These are phyloP conservation scores for Globisporangium okanoganense DNA, from an alignment of 352 stramenopile species.

Conservation along the genomic window DNA sequence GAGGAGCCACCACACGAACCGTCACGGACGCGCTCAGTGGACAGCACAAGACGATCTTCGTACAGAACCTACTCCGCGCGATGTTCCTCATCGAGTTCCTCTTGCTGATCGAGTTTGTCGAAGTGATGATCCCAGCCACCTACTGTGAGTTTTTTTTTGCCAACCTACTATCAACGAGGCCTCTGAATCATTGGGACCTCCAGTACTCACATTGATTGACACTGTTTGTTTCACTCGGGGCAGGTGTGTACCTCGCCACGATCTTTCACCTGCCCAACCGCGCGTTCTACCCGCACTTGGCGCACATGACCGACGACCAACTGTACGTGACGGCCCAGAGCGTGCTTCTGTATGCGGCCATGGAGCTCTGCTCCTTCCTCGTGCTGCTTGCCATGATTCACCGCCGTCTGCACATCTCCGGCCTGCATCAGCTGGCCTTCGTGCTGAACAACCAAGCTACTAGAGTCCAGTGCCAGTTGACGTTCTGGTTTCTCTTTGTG, in stretches of 20 bases:
- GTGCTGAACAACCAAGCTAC: slow-evolving; percentile 28
- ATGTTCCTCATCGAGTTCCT: slow-evolving; percentile 16
- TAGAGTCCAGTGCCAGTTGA: slow-evolving; percentile 35
- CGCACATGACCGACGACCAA: not conserved
- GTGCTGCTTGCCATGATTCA: not conserved
- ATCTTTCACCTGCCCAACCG: not conserved
- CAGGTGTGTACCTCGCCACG: not conserved
- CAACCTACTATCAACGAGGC: slow-evolving; percentile 6
- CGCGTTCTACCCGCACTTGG: not conserved
- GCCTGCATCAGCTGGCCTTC: slow-evolving; percentile 29
- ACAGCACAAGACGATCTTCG: not conserved
- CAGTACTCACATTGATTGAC: too few species aligned
- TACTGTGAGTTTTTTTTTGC: slow-evolving; percentile 17
- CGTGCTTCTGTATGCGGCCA: not conserved
- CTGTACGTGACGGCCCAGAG: not conserved
- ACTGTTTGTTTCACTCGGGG: too few species aligned
- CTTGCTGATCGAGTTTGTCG: slow-evolving; percentile 17
- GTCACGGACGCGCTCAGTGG: not conserved
- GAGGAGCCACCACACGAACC: too few species aligned
- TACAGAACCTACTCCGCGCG: slow-evolving; percentile 6
- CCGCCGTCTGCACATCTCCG: slow-evolving; percentile 18
- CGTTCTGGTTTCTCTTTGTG: slow-evolving; percentile 39
- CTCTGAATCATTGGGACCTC: too few species aligned
- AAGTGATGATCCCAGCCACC: slow-evolving; percentile 16
- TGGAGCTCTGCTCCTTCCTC: not conserved